Percentiles rank a stretch among this genome's conserved stretches.
Evolutionary conservation across 352 stramenopile genomes (phyloP).

Genomic region (Hyphochytrium catenoides): DNA sequence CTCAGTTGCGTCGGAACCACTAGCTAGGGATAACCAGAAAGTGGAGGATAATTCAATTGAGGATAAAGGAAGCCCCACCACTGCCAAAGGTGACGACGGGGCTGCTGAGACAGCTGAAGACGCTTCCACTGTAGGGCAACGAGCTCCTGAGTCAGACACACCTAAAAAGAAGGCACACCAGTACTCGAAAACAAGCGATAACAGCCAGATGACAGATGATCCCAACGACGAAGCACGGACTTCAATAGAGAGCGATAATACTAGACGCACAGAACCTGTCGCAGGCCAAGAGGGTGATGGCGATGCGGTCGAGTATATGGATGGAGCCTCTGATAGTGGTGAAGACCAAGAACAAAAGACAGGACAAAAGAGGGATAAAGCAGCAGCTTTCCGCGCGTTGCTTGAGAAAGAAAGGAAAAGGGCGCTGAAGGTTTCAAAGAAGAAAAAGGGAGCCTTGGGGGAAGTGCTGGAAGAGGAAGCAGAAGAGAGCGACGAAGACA

Average conservation of each 20-base stretch:
- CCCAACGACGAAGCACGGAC: conserved; percentile 9
- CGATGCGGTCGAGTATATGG: conserved; percentile 4
- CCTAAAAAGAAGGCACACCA: conserved; percentile 17
- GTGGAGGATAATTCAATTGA: conserved; percentile 1
- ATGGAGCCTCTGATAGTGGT: conserved; percentile 1
- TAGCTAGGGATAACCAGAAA: background rate
- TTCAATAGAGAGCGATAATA: background rate
- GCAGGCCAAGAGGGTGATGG: conserved; percentile 7
- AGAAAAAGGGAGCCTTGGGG: background rate
- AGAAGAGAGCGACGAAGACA: conserved; percentile 57
- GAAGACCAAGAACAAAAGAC: background rate
- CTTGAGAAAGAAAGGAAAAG: conserved; percentile 26
- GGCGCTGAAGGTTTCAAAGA: conserved; percentile 7
- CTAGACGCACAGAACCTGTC: background rate
- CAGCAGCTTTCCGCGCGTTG: conserved; percentile 31
- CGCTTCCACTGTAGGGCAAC: background rate
- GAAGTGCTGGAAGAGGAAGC: conserved; percentile 46
- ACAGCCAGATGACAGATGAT: conserved; percentile 5
- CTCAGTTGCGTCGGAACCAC: background rate
- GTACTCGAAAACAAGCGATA: conserved; percentile 12
- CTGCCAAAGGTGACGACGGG: no score
- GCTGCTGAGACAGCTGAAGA: background rate
- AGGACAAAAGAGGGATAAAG: conserved; percentile 24
- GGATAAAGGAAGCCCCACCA: conserved; percentile 10
- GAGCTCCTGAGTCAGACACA: background rate